Evolutionary conservation across 2,329 filamentous ascomycete genomes (phyloP), one percentile per base, ranked within the genome.

Genomic region (Diaporthe amygdali): DNA sequence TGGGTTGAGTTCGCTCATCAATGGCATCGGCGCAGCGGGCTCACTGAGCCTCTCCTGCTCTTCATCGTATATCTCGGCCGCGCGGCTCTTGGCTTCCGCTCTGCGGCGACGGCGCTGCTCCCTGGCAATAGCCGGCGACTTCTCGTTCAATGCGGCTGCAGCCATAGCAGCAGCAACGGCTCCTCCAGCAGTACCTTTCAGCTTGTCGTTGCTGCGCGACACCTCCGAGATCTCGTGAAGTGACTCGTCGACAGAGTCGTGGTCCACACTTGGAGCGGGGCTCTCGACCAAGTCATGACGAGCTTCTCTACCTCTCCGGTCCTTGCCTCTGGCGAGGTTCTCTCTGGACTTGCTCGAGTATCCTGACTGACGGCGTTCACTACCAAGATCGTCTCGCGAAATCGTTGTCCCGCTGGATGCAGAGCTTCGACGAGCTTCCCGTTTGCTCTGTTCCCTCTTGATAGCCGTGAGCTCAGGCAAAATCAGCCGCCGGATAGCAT

Each of bases 391-490:
- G 55, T 90, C 88, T 72, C 84, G 82, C 8, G 89, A 90, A 8
- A 81, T 78, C 0, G 87, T 88, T 27, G 88, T 89, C 32, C 83
- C 86, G 39, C 87, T 89, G 1, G 88, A 90, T 55, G 87, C 78
- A 39, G 93, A 95, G 71, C 91, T 92, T 69, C 89, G 90, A 14
- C 89, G 90, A 76, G 90, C 92, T 74, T 92, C 88, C 74, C 92
- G 90, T 74, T 92, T 92, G 80, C 94, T 95, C 79, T 96, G 93
- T 78, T 97, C 95, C 76, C 95, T 91, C 81, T 97, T 98, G 68
- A 99, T 85, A 12, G 95, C 94, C 76, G 94, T 96, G 54, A 99
- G 86, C 81, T 99, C 96, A 0, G 96, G 96, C 3, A 99, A 84
- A 67, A 98, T 97, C 63, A 97, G 87, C 61, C 95, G 90, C 74